A percentile compares a stretch with the other conserved stretches of the same genome.
These are phyloP conservation scores for Mortierella sp. DNA, from an alignment of 371 early-diverging fungal species.

Conservation along the genomic window DNA sequence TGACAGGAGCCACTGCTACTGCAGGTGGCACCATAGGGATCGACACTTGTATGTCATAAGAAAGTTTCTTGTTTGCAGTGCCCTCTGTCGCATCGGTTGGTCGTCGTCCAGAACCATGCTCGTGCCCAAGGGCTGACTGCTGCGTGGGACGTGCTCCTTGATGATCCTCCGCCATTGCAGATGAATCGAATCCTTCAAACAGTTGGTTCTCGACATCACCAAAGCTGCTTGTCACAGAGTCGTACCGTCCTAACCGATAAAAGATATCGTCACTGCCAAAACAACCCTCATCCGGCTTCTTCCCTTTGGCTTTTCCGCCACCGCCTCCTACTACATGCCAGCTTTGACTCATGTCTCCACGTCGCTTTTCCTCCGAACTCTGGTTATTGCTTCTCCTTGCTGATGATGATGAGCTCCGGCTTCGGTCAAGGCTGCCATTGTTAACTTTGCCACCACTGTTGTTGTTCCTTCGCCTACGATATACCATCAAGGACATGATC, in stretches of 20 bases:
- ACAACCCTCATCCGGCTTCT: neutral
- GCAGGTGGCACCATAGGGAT: too few relatives aligned
- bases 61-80: too few relatives aligned
- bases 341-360: conserved; percentile 8
- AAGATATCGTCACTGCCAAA: neutral
- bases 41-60: too few relatives aligned
- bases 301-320: neutral
- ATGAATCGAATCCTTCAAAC: conserved; percentile 46
- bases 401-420: neutral
- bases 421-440: too few relatives aligned
- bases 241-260: neutral
- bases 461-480: conserved; percentile 13
- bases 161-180: conserved; percentile 18
- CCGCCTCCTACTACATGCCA: conserved; percentile 19
- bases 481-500: conserved; percentile 17
- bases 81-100: too few relatives aligned
- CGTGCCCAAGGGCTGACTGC: too few relatives aligned
- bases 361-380: neutral
- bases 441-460: neutral
- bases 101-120: too few relatives aligned
- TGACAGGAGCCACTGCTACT: too few relatives aligned
- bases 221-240: neutral
- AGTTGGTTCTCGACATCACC: conserved; percentile 23
- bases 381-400: neutral
- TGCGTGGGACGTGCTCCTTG: conserved; percentile 4